phyloP scores from a whole-genome alignment of 2,329 filamentous ascomycete genomes.

The Paraphoma sp. region DNA sequence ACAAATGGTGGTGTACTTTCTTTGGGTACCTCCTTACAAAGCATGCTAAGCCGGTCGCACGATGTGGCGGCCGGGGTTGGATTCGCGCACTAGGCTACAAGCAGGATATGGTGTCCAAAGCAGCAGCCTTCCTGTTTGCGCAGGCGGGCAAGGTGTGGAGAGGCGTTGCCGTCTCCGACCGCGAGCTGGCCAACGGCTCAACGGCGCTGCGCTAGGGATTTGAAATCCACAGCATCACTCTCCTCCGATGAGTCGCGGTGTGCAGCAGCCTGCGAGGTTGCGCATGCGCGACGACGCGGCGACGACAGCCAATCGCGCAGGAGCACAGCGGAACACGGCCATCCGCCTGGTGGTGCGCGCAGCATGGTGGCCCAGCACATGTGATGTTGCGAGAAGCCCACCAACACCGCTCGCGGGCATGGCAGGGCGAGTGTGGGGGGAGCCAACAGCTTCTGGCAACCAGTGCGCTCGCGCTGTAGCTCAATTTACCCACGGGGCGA shows the following conservation, averaged over 20 bases:
- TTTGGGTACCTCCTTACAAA: constrained; percentile 26
- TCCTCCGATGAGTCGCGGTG: constrained; percentile 28
- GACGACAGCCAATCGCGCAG: constrained; percentile 18
- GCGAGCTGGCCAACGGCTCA: constrained; percentile 11
- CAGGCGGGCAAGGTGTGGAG: constrained; percentile 7
- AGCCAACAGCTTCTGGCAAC: not conserved
- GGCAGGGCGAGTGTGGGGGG: constrained; percentile 7
- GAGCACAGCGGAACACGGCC: constrained; percentile 6
- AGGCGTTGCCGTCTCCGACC: constrained; percentile 10
- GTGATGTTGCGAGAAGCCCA: constrained; percentile 4
- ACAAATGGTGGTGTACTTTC: constrained; percentile 5
- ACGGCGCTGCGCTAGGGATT: constrained; percentile 25
- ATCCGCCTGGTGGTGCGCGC: constrained; percentile 15
- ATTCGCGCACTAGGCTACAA: constrained; percentile 21
- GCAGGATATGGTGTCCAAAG: constrained; percentile 30
- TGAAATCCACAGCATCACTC: constrained; percentile 8
- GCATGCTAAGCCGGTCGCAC: constrained; percentile 14
- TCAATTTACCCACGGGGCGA: constrained; percentile 12
- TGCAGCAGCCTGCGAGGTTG: constrained; percentile 26
- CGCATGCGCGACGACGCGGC: constrained; percentile 29
- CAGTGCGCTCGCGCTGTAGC: not conserved
- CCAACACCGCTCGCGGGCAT: constrained; percentile 4
- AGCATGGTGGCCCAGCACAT: not conserved
- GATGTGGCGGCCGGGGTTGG: not conserved
- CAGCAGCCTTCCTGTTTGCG: constrained; percentile 22